Evolutionary conservation across 495 filamentous ascomycete species (phyloP).

Genomic region (Aspergillus diversus): DNA sequence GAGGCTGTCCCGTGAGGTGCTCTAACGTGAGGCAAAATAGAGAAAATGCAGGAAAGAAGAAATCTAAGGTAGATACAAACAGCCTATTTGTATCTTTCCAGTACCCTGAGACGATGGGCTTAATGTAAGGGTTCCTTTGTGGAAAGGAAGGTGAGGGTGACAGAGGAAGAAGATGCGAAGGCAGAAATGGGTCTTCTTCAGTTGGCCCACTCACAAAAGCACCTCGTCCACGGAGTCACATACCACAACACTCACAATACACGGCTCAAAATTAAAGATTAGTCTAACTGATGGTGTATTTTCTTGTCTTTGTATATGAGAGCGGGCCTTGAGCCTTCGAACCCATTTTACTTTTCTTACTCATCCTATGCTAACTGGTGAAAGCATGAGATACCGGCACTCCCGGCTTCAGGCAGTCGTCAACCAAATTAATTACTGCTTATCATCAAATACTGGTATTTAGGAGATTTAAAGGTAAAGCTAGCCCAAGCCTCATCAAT

Average conservation of each 20-base stretch:
- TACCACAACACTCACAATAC: conserved; percentile 9
- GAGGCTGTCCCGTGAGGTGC: neutral
- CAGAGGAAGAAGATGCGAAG: conserved; percentile 10
- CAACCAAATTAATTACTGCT: neutral
- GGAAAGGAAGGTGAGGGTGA: conserved; percentile 13
- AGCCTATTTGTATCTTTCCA: neutral
- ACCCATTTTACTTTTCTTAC: neutral
- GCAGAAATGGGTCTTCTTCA: conserved; percentile 14
- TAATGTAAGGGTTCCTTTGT: neutral
- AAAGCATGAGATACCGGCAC: neutral
- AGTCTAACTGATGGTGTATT: too few relatives aligned
- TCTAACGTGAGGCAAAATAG: neutral
- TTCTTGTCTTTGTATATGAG: neutral
- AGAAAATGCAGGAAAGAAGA: neutral
- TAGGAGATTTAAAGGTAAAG: neutral
- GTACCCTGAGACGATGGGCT: neutral
- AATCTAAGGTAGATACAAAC: neutral
- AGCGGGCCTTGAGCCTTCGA: neutral
- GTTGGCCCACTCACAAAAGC: conserved; percentile 20
- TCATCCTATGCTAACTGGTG: neutral
- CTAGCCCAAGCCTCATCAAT: neutral
- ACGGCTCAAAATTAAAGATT: neutral
- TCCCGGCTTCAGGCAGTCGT: neutral
- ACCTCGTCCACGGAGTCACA: conserved; percentile 6
- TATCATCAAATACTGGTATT: neutral